Evolutionary conservation across 2,329 filamentous ascomycete species (phyloP), one percentile per base, ranked within the genome.

Genomic region (Pseudophaeomoniella oleicola): DNA sequence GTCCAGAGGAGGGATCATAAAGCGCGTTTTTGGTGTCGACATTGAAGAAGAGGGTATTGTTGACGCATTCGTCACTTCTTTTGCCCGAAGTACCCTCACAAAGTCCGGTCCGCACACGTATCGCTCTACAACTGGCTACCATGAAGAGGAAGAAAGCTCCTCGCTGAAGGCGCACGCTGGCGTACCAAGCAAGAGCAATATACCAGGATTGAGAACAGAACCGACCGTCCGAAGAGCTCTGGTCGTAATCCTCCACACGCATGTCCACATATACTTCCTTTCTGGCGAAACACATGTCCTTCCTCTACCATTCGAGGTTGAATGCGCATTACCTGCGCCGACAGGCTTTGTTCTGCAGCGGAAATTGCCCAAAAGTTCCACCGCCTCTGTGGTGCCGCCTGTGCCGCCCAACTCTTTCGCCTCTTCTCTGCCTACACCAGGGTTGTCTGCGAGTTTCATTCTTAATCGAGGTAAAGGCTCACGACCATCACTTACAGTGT

Each of bases 281-380:
- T 75, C 81, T 2, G 88, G 88, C 14, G 78, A 84, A 19, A 90
- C 75, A 52, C 83, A 98, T 67, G 75, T 94, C 40, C 71, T 96
- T 34, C 85, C 94, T 54, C 75, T 98, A 51, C 88, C 88, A 2
- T 98, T 98, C 52, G 87, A 96, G 59, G 81, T 94, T 30, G 85
- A 94, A 52, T 75, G 75, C 37, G 86, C 83, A 18, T 84, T 87
- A 55, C 76, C 88, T 22, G 82, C 83, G 10, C 81, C 86, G 4
- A 69, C 75, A 19, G 90, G 90, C 16, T 69, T 96, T 35, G 71
- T 98, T 14, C 74, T 98, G 39, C 88, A 96, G 57, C 72, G 87
- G 42, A 93, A 81, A 52, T 65, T 78, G 30, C 67, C 43, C 2
- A 19, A 39, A 5, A 46, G 39, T 53, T 19, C 59, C 11, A 9